Percentiles rank a stretch among this genome's conserved stretches.
phyloP scores from a whole-genome alignment of 257 asterid genomes.

The Solanum corneliomulleri region DNA sequence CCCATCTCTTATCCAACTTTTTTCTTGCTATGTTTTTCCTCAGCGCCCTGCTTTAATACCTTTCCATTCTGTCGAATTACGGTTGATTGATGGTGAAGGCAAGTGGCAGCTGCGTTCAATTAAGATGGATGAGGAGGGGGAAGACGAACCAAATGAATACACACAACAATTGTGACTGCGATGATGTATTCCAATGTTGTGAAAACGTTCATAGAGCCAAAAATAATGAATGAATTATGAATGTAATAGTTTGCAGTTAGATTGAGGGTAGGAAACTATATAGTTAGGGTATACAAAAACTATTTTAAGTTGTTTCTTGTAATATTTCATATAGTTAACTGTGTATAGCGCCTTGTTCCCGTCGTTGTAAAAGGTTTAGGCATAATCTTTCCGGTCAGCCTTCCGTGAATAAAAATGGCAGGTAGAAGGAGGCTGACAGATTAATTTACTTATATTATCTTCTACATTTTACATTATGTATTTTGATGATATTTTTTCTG shows the following conservation, averaged over 20 bases:
- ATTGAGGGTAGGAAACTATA: neutral
- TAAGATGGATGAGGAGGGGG: constrained; percentile 28
- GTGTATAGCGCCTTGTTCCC: constrained; percentile 26
- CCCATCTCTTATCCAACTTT: neutral
- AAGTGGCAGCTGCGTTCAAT: constrained; percentile 96
- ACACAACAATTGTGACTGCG: neutral
- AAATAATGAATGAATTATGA: neutral
- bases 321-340: neutral
- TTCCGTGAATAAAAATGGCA: neutral
- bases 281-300: neutral
- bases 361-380: constrained; percentile 25
- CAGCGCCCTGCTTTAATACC: constrained; percentile 99
- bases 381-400: neutral
- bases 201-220: neutral
- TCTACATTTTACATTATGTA: neutral
- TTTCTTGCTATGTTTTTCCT: neutral
- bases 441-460: neutral
- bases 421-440: neutral
- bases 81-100: constrained; percentile 97
- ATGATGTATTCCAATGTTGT: neutral
- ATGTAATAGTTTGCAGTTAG: neutral
- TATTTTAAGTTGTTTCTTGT: constrained; percentile 1
- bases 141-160: neutral
- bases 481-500: neutral
- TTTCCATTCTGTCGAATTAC: constrained; percentile 79